phyloP scores from a whole-genome alignment of 192 early-diverging fungal species.

The Podila epicladia region DNA sequence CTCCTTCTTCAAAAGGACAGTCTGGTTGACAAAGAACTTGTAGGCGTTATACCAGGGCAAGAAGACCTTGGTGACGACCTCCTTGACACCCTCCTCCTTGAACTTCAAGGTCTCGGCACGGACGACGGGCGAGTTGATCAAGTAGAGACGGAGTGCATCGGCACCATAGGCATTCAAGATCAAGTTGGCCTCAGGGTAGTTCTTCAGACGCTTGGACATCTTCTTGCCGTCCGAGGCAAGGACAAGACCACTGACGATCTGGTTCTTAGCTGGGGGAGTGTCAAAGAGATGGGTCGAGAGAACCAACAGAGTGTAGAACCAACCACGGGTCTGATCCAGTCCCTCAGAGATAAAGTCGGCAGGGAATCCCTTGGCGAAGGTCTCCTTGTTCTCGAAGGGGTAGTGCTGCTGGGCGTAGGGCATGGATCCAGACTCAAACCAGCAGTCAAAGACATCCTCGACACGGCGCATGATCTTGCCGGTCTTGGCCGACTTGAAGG shows the following conservation, averaged over 20 bases:
- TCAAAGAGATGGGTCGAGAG: slow-evolving; percentile 96
- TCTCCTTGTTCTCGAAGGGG: slow-evolving; percentile 97
- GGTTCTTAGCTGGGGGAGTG: slow-evolving; percentile 94
- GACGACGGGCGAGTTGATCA: slow-evolving; percentile 98
- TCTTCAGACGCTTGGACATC: slow-evolving; percentile 98
- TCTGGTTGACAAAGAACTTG: slow-evolving; percentile 95
- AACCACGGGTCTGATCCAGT: slow-evolving; percentile 98
- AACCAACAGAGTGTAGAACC: slow-evolving; percentile 99
- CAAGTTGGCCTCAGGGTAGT: slow-evolving; percentile 93
- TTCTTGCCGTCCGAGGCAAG: slow-evolving; percentile 98
- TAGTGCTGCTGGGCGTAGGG: slow-evolving; percentile 99
- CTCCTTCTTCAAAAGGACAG: slow-evolving; percentile 89
- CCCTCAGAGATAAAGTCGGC: slow-evolving; percentile 99
- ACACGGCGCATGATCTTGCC: slow-evolving; percentile 86
- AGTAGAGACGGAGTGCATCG: slow-evolving; percentile 92
- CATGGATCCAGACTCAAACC: slow-evolving; percentile 99
- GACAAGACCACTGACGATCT: slow-evolving; percentile 97
- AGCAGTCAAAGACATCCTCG: slow-evolving; percentile 99
- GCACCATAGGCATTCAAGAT: slow-evolving; percentile 93
- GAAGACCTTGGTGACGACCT: slow-evolving; percentile 92
- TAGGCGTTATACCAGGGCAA: slow-evolving; percentile 99
- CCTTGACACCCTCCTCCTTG: slow-evolving; percentile 98
- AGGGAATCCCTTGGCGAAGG: slow-evolving; percentile 89
- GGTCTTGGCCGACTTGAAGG: slow-evolving; percentile 93
- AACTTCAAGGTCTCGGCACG: slow-evolving; percentile 95